Evolutionary conservation across 2,329 filamentous ascomycete genomes (phyloP).

Genomic region (Metarhizium rileyi): DNA sequence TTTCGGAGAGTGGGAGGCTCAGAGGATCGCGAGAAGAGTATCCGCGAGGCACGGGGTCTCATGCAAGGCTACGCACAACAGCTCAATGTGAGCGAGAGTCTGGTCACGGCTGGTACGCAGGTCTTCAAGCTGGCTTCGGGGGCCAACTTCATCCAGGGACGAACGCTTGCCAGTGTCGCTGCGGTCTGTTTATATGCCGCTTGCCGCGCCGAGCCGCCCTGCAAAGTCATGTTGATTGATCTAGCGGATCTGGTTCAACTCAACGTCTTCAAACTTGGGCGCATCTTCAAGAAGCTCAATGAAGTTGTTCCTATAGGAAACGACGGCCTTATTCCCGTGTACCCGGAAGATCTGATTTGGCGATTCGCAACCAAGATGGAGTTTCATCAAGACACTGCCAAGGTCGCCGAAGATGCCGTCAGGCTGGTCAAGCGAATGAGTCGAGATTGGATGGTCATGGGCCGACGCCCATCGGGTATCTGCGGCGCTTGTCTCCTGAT

Average conservation of each 20-base stretch:
- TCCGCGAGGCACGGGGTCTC: slow-evolving; percentile 46
- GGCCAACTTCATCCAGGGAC: slow-evolving; percentile 75
- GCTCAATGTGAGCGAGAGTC: slow-evolving; percentile 50
- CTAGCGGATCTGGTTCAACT: slow-evolving; percentile 74
- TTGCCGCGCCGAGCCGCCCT: slow-evolving; percentile 68
- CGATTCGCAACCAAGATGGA: slow-evolving; percentile 88
- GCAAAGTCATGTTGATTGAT: slow-evolving; percentile 89
- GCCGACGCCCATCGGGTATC: slow-evolving; percentile 84
- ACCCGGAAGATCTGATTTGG: slow-evolving; percentile 83
- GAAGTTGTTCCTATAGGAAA: slow-evolving; percentile 62
- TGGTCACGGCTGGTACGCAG: slow-evolving; percentile 56
- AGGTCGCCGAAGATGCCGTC: slow-evolving; percentile 80
- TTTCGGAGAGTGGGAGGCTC: slow-evolving; percentile 50
- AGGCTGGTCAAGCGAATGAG: slow-evolving; percentile 88
- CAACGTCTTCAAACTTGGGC: slow-evolving; percentile 87
- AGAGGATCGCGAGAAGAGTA: slow-evolving; percentile 49
- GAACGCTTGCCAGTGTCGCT: slow-evolving; percentile 73
- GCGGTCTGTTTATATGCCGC: slow-evolving; percentile 89
- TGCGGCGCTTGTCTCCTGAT: slow-evolving; percentile 92
- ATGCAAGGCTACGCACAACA: slow-evolving; percentile 54
- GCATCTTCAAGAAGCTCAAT: slow-evolving; percentile 77
- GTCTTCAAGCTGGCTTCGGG: slow-evolving; percentile 68
- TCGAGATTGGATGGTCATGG: slow-evolving; percentile 93
- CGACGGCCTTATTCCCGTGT: slow-evolving; percentile 55
- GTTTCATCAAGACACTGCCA: slow-evolving; percentile 71